Percentiles rank a stretch among this genome's conserved stretches.
phyloP scores from a whole-genome alignment of 2,329 filamentous ascomycete genomes.

The Fonsecaea multimorphosa region DNA sequence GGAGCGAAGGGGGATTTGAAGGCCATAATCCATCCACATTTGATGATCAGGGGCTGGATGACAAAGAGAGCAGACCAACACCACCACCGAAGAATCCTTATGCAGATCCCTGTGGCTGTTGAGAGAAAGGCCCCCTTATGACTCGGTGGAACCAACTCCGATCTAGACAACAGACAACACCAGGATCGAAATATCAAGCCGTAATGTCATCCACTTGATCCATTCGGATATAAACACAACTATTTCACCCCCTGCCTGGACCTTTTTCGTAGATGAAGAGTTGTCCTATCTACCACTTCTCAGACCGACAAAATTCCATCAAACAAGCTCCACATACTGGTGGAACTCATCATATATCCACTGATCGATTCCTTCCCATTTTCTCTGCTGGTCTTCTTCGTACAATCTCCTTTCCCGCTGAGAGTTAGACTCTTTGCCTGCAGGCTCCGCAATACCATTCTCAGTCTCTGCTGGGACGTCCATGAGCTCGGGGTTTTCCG shows the following conservation, averaged over 20 bases:
- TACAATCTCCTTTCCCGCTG: slow-evolving; percentile 27
- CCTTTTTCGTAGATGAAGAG: not conserved
- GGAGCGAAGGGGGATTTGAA: not conserved
- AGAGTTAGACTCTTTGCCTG: slow-evolving; percentile 19
- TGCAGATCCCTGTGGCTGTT: not conserved
- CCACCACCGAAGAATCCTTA: not conserved
- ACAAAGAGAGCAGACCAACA: not conserved
- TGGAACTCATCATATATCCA: slow-evolving; percentile 50
- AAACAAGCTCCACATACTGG: slow-evolving; percentile 49
- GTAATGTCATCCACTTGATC: not conserved
- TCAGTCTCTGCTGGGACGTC: not conserved
- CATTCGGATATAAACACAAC: not conserved
- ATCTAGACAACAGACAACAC: too few species aligned
- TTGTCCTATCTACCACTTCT: not conserved
- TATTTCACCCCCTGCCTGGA: too few species aligned
- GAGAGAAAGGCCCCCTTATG: not conserved
- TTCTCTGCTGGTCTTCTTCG: slow-evolving; percentile 36
- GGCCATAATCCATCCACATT: not conserved
- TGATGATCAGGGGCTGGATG: not conserved
- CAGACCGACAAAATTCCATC: slow-evolving; percentile 22
- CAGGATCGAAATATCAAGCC: not conserved
- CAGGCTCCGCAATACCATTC: not conserved
- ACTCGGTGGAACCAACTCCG: too few species aligned
- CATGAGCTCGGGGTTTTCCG: not conserved
- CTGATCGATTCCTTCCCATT: slow-evolving; percentile 49